Evolutionary conservation across 441 rosid genomes (phyloP).

Genomic region (Iberis amara): DNA sequence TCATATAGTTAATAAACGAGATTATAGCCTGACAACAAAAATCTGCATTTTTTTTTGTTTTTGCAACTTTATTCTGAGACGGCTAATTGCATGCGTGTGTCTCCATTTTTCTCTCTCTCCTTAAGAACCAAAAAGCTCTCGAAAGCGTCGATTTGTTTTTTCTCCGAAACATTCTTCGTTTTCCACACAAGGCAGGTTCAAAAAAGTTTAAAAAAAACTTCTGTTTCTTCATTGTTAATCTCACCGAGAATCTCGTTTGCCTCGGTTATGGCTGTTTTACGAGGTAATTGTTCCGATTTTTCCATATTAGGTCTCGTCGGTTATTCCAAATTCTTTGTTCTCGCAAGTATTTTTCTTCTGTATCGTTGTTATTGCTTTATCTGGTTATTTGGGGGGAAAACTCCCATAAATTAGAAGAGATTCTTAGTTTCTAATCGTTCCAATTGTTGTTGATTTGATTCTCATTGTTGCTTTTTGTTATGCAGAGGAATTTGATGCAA

Average conservation of each 20-base stretch:
- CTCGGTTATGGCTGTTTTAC: not conserved
- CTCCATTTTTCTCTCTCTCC: too few species aligned
- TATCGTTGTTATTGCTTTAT: not conserved
- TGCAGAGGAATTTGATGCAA: too few species aligned
- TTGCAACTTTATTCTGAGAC: too few species aligned
- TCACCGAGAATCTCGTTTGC: not conserved
- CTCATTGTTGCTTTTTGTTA: not conserved
- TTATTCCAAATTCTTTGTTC: not conserved
- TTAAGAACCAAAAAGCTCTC: too few species aligned
- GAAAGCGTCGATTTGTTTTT: too few species aligned
- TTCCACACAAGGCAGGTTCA: not conserved
- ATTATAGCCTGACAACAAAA: too few species aligned
- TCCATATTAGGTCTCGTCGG: not conserved
- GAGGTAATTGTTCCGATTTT: not conserved
- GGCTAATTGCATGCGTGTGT: too few species aligned
- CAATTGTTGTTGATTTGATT: constrained; percentile 6
- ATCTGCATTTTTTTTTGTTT: too few species aligned
- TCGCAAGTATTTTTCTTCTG: too few species aligned
- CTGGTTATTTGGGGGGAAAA: not conserved
- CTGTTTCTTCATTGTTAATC: not conserved
- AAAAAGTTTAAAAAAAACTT: not conserved
- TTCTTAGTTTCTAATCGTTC: not conserved
- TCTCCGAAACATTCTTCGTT: not conserved
- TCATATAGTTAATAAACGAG: too few species aligned
- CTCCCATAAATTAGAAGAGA: not conserved